Evolutionary conservation across 73 alveolate species (phyloP).

Genomic region (Tetrahymena borealis): DNA sequence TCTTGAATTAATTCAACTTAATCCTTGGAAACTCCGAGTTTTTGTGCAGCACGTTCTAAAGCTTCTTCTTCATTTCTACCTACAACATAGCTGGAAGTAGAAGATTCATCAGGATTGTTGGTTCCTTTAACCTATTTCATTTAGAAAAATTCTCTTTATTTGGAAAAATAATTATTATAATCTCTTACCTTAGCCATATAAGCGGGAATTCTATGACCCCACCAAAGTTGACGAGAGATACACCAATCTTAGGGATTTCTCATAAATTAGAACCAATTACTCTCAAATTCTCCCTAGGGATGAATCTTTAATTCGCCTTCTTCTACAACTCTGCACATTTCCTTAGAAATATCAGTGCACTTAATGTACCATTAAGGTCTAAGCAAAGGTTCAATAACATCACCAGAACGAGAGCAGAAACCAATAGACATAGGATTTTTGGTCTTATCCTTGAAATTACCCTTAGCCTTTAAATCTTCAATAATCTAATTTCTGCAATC

Average conservation of each 20-base stretch:
- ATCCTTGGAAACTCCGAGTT: constrained; percentile 49
- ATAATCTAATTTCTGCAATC: constrained; percentile 84
- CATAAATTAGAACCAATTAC: constrained; percentile 67
- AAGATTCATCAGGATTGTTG: constrained; percentile 67
- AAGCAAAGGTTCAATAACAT: constrained; percentile 97
- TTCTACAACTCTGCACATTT: constrained; percentile 78
- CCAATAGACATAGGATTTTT: constrained; percentile 97
- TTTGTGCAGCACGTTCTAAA: constrained; percentile 66
- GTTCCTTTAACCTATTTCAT: constrained; percentile 48
- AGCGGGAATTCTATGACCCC: constrained; percentile 99
- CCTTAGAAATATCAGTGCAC: constrained; percentile 72
- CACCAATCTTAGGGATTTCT: constrained; percentile 95
- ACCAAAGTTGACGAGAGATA: constrained; percentile 96
- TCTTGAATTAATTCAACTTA: constrained; percentile 28
- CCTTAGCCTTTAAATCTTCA: constrained; percentile 78
- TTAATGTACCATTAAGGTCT: constrained; percentile 95
- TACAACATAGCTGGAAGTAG: constrained; percentile 81
- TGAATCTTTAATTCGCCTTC: constrained; percentile 65
- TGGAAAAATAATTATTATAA: too few species aligned
- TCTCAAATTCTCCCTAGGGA: constrained; percentile 76
- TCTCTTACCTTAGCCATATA: constrained; percentile 82
- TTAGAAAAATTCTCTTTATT: constrained; percentile 56
- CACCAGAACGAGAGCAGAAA: constrained; percentile 89
- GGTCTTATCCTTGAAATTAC: constrained; percentile 74
- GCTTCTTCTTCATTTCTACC: constrained; percentile 90